Evolutionary conservation across 208 protist genomes (phyloP).

Genomic region (Trypanosoma lewisi): DNA sequence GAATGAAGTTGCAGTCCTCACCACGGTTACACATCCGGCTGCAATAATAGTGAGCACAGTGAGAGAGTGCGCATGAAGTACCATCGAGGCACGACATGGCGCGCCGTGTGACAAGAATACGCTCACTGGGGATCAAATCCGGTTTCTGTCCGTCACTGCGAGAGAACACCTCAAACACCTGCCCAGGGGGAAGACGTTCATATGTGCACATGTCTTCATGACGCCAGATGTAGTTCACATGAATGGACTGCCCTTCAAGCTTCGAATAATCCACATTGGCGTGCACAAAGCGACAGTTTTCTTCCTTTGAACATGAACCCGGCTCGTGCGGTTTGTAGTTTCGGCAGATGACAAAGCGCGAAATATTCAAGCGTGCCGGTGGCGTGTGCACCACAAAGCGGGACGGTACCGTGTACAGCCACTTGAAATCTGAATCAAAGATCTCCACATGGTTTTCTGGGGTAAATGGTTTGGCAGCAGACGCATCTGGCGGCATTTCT

Average conservation of each 20-base stretch:
- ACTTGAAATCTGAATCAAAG: conserved; percentile 65
- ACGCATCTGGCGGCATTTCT: neutral
- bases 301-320: conserved; percentile 48
- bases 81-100: conserved; percentile 26
- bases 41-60: conserved; percentile 83
- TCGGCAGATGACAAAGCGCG: conserved; percentile 75
- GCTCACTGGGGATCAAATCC: conserved; percentile 53
- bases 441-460: conserved; percentile 28
- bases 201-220: conserved; percentile 56
- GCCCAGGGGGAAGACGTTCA: conserved; percentile 50
- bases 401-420: conserved; percentile 54
- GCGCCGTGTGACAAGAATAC: conserved; percentile 58
- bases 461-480: neutral
- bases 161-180: conserved; percentile 44
- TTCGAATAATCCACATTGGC: conserved; percentile 34
- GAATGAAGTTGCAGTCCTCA: conserved; percentile 73
- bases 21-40: conserved; percentile 83
- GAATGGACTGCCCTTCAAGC: conserved; percentile 41
- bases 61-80: conserved; percentile 34
- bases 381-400: conserved; percentile 57
- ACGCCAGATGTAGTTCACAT: conserved; percentile 83
- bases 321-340: conserved; percentile 41
- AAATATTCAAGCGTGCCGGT: conserved; percentile 66
- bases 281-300: conserved; percentile 80
- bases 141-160: conserved; percentile 41